Evolutionary conservation across 768 basidiomycete species (phyloP), one percentile per base, ranked within the genome.

Genomic region (Naganishia kalamii): DNA sequence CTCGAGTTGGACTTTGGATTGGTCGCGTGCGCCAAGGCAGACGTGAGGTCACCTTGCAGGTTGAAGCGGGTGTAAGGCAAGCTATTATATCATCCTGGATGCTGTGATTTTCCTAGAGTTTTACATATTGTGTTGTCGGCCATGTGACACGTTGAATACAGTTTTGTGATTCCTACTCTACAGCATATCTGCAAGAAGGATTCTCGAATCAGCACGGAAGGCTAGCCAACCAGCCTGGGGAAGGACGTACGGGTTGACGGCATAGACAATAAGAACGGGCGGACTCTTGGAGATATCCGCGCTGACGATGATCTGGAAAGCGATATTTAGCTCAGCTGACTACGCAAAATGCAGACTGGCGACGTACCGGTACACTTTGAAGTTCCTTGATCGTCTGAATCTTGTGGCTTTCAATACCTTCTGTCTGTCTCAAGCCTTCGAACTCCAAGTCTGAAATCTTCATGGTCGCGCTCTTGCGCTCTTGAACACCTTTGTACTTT

Each of bases 201-300:
- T 6, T 44, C 19, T 5, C 6, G 19, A n/a, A n/a, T 44, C 5
- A 44, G 43, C 12, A 5, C 19, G 10, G 13, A 10, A n/a, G 17
- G 5, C 43, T 6, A 5, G 19, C 12, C 13, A 44, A 6, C 19
- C 13, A n/a, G 8, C 5, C 21, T n/a, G 43, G 13, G 7, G 5
- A 8, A 5, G 21, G 19, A 65, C 64, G 47, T 44, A 65, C 64
- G 92, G 92, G 75, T 92, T 92, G 73, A 92, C 89, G 72, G 90
- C 92, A 82, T 92, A 92, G 64, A 98, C 92, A 79, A 96, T 93
- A 83, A 98, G 88, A 73, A 97, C 77, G 4, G 92, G 92, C 43
- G 92, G 92, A 71, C 89, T 91, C 85, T 94, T 96, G 68, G 90
- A 91, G 71, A 94, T 80, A 77, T 97, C 92, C 33, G 91, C 91